Conservation (phyloP, 2,329 filamentous ascomycete genomes). For the Curvularia verruculosa region DNA sequence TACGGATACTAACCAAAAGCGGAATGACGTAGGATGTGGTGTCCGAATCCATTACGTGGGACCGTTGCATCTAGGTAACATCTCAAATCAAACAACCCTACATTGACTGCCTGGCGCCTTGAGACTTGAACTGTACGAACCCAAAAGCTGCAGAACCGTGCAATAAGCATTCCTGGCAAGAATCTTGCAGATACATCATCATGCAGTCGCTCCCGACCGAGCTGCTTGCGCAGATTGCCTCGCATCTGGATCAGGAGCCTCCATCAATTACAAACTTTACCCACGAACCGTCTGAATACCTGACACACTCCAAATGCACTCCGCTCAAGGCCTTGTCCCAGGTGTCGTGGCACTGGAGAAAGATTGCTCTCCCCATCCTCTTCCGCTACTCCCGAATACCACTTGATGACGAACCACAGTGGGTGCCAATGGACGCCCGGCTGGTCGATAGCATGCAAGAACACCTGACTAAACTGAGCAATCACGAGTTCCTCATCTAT, state of each 20-base stretch:
- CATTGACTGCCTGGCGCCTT: background rate
- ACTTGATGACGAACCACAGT: slow-evolving; percentile 39
- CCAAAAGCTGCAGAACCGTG: background rate
- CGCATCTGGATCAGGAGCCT: slow-evolving; percentile 37
- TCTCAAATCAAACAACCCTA: background rate
- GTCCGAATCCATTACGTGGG: background rate
- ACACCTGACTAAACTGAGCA: slow-evolving; percentile 37
- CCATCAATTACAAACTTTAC: slow-evolving; percentile 43
- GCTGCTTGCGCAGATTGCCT: slow-evolving; percentile 43
- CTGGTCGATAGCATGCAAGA: slow-evolving; percentile 44
- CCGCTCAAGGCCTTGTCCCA: slow-evolving; percentile 42
- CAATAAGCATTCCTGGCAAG: background rate
- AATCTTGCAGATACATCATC: background rate
- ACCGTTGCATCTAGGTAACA: background rate
- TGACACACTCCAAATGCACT: slow-evolving; percentile 30
- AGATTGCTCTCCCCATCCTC: slow-evolving; percentile 40
- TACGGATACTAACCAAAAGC: background rate
- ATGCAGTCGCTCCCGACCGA: slow-evolving; percentile 46
- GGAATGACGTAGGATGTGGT: background rate
- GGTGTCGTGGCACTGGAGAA: slow-evolving; percentile 43
- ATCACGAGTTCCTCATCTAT: slow-evolving; percentile 44
- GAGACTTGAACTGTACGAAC: background rate
- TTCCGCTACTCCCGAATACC: slow-evolving; percentile 39
- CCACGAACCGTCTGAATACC: slow-evolving; percentile 37
- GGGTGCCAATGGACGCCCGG: slow-evolving; percentile 44